Evolutionary conservation across 257 asterid species (phyloP).

Genomic region (Echium plantagineum): DNA sequence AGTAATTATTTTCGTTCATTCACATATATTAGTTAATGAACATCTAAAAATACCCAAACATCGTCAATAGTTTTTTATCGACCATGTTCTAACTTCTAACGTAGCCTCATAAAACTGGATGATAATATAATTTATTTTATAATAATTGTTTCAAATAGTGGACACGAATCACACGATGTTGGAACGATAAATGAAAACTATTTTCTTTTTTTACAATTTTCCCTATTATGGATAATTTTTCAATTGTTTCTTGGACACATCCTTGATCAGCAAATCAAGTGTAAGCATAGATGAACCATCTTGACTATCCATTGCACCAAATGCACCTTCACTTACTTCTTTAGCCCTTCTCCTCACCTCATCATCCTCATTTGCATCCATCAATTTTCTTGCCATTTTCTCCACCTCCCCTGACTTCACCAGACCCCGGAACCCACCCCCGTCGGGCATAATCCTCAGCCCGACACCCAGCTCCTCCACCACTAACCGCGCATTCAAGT

Average conservation of each 20-base stretch:
- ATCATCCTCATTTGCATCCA: conserved; percentile 27
- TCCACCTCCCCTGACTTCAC: conserved; percentile 45
- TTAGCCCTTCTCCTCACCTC: conserved; percentile 34
- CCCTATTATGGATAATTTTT: too few species aligned
- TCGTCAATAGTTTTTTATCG: too few species aligned
- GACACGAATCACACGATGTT: too few species aligned
- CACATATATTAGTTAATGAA: too few species aligned
- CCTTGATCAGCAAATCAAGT: conserved; percentile 29
- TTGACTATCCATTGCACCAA: conserved; percentile 21
- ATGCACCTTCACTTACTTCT: conserved; percentile 24
- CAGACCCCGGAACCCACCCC: conserved; percentile 39
- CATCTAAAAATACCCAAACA: too few species aligned
- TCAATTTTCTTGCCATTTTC: conserved; percentile 37
- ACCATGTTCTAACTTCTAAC: too few species aligned
- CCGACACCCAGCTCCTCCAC: conserved; percentile 43
- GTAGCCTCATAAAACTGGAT: too few species aligned
- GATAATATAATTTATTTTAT: too few species aligned
- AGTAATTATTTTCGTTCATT: too few species aligned
- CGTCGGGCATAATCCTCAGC: conserved; percentile 28
- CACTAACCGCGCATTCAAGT: conserved; percentile 45
- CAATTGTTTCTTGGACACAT: conserved; percentile 4
- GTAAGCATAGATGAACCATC: conserved; percentile 42
- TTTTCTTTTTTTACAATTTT: too few species aligned
- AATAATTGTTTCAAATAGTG: too few species aligned
- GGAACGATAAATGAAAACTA: too few species aligned